Evolutionary conservation across 192 early-diverging fungal species (phyloP).

Genomic region (Rhizoclosmatium globosum): DNA sequence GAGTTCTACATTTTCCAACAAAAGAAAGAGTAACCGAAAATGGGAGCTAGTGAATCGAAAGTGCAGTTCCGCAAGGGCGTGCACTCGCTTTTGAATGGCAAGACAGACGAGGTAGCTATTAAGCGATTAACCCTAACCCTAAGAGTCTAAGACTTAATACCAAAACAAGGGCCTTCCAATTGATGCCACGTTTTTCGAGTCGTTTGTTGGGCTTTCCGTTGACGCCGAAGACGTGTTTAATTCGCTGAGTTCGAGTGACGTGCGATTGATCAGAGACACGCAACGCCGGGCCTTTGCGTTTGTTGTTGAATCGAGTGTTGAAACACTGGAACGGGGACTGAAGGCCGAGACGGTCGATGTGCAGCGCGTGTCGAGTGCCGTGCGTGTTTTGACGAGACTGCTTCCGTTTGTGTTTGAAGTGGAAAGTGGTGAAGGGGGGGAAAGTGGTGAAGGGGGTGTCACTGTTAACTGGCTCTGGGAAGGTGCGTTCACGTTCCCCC

Average conservation of each 20-base stretch:
- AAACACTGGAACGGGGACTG: constrained; percentile 58
- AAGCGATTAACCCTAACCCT: too few relatives aligned
- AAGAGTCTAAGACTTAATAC: too few relatives aligned
- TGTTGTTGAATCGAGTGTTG: constrained; percentile 44
- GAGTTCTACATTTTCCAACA: too few relatives aligned
- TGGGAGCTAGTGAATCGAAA: too few relatives aligned
- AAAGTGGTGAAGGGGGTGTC: too few relatives aligned
- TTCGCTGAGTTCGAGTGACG: constrained; percentile 83
- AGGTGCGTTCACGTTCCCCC: not conserved
- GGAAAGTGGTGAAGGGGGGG: constrained; percentile 51
- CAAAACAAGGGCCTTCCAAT: too few relatives aligned
- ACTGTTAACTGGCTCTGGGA: too few relatives aligned
- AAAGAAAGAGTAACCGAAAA: too few relatives aligned
- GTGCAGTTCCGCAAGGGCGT: too few relatives aligned
- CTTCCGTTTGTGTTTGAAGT: constrained; percentile 86
- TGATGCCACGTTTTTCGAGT: constrained; percentile 42
- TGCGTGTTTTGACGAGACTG: constrained; percentile 83
- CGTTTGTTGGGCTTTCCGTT: constrained; percentile 80
- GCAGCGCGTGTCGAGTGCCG: constrained; percentile 62
- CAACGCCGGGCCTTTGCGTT: constrained; percentile 57
- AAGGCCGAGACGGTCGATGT: not conserved
- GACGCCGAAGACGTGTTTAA: constrained; percentile 86
- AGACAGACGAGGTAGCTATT: too few relatives aligned
- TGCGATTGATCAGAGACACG: constrained; percentile 80
- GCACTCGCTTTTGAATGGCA: too few relatives aligned